These are phyloP conservation scores for Aspergillus asperescens DNA, from an alignment of 495 filamentous ascomycete genomes.

Conservation along the genomic window DNA sequence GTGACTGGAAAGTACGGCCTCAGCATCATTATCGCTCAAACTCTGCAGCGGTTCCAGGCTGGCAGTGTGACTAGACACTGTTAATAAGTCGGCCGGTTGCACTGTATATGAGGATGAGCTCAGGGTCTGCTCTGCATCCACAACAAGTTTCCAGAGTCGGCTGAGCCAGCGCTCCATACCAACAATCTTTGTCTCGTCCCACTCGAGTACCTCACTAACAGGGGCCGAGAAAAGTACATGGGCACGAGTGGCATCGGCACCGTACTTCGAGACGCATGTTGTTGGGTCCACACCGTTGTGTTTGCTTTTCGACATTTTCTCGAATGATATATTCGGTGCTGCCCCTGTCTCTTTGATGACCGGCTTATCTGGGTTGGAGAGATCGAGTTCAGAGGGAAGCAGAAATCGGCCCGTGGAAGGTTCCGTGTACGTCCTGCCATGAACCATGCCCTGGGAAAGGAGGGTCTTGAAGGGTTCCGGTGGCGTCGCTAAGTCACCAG, in stretches of 20 bases:
- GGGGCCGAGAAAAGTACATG: constrained; percentile 87
- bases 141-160: constrained; percentile 56
- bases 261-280: constrained; percentile 62
- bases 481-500: constrained; percentile 22
- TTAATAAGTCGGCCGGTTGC: constrained; percentile 14
- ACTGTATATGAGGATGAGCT: constrained; percentile 20
- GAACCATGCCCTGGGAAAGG: constrained; percentile 88
- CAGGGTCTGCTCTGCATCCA: constrained; percentile 29
- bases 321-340: constrained; percentile 57
- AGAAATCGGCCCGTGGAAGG: constrained; percentile 71
- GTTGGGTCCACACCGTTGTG: constrained; percentile 87
- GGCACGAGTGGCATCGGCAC: constrained; percentile 77
- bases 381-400: constrained; percentile 69
- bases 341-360: constrained; percentile 55
- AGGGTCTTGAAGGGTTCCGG: constrained; percentile 75
- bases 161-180: constrained; percentile 76
- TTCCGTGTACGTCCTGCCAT: constrained; percentile 76
- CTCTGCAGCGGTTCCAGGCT: constrained; percentile 27
- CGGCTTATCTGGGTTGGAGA: constrained; percentile 51
- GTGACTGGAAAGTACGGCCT: constrained; percentile 60
- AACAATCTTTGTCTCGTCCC: constrained; percentile 78
- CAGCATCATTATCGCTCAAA: constrained; percentile 46
- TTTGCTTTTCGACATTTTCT: constrained; percentile 98
- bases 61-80: constrained; percentile 19
- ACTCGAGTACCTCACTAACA: constrained; percentile 74